A percentile compares a stretch with the other conserved stretches of the same genome.
Evolutionary conservation across 805 yeast species (phyloP).

Genomic region (Zygoascus biomembranicola): DNA sequence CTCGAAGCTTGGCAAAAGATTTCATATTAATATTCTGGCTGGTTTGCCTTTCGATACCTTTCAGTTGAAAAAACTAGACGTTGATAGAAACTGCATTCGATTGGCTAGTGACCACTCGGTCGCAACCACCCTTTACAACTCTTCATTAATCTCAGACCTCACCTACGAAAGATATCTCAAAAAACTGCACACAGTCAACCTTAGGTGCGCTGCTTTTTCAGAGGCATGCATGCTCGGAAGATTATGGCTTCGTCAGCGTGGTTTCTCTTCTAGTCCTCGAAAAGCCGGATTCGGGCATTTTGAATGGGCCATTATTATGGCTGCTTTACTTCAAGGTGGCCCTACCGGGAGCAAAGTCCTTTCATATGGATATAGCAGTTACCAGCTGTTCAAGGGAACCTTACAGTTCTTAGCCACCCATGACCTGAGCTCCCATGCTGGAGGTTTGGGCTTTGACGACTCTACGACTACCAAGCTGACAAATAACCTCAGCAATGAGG

Average conservation of each 20-base stretch:
- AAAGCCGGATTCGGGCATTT: constrained; percentile 83
- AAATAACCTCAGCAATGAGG: neutral
- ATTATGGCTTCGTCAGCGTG: constrained; percentile 85
- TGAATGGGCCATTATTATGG: constrained; percentile 76
- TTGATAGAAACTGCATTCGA: constrained; percentile 76
- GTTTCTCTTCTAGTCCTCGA: constrained; percentile 50
- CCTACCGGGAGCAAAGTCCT: constrained; percentile 68
- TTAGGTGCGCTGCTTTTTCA: constrained; percentile 68
- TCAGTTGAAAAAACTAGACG: constrained; percentile 65
- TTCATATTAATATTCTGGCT: constrained; percentile 61
- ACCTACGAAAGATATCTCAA: constrained; percentile 63
- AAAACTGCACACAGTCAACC: constrained; percentile 66
- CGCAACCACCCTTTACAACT: constrained; percentile 83
- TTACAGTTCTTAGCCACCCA: constrained; percentile 72
- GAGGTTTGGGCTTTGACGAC: constrained; percentile 14
- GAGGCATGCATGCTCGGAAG: constrained; percentile 85
- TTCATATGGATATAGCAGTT: constrained; percentile 82
- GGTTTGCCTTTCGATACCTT: constrained; percentile 67
- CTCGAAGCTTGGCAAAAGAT: constrained; percentile 42
- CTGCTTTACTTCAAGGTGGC: constrained; percentile 69
- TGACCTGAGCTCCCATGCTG: constrained; percentile 42
- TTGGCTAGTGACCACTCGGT: constrained; percentile 34
- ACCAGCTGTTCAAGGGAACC: constrained; percentile 87
- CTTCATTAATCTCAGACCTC: constrained; percentile 64
- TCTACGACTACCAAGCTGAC: constrained; percentile 4